Evolutionary conservation across 2,329 filamentous ascomycete genomes (phyloP).

Genomic region (Metarhizium robertsii): DNA sequence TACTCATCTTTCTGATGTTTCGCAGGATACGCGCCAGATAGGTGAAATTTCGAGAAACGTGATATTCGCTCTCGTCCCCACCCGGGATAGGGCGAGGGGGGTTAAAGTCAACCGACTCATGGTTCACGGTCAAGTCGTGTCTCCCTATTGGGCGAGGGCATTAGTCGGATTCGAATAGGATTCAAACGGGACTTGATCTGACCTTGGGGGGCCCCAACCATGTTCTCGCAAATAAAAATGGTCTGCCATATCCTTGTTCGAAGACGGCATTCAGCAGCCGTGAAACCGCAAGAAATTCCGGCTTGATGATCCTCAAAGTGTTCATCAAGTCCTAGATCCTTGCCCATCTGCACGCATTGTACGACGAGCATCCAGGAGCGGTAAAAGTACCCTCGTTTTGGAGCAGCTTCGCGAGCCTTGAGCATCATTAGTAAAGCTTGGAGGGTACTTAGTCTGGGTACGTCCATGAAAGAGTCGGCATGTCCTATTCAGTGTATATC

Average conservation of each 20-base stretch:
- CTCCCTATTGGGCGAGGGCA: constrained; percentile 43
- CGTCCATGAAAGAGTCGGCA: constrained; percentile 87
- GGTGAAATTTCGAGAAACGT: constrained; percentile 73
- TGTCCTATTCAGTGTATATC: constrained; percentile 50
- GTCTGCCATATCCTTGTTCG: constrained; percentile 88
- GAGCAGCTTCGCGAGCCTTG: constrained; percentile 85
- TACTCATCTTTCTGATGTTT: constrained; percentile 69
- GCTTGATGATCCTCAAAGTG: constrained; percentile 72
- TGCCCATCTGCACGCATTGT: constrained; percentile 85
- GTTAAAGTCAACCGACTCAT: constrained; percentile 67
- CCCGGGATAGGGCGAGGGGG: constrained; percentile 55
- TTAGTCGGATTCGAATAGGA: background rate
- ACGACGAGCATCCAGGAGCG: constrained; percentile 96
- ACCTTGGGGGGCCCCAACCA: constrained; percentile 94
- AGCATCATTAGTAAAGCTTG: constrained; percentile 81
- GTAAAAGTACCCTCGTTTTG: constrained; percentile 92
- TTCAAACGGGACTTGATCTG: background rate
- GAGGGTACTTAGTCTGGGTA: constrained; percentile 81
- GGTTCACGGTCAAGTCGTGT: constrained; percentile 65
- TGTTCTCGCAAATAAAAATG: constrained; percentile 75
- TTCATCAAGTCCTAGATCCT: constrained; percentile 82
- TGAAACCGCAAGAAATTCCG: constrained; percentile 60
- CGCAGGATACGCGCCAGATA: constrained; percentile 71
- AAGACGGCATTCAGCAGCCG: constrained; percentile 65
- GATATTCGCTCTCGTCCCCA: constrained; percentile 64